These are phyloP conservation scores for Pseudogymnoascus sp. DNA, from an alignment of 2,329 filamentous ascomycete genomes.

Conservation along the genomic window DNA sequence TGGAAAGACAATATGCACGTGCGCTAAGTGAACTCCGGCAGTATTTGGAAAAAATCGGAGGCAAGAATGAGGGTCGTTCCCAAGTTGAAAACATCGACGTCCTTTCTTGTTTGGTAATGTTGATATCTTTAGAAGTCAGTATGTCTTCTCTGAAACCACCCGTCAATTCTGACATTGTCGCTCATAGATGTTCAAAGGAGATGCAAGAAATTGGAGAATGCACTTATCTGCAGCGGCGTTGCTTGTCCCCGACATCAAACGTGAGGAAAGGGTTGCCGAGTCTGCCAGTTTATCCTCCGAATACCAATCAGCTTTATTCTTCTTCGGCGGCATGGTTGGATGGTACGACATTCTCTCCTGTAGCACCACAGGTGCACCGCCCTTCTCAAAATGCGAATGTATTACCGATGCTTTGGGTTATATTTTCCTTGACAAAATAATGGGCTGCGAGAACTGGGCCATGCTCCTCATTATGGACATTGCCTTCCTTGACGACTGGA, in stretches of 20 bases:
- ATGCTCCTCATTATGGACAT: slow-evolving; percentile 43
- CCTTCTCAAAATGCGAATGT: neutral
- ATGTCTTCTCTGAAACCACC: neutral
- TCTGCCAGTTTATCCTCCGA: slow-evolving; percentile 17
- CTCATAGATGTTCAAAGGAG: slow-evolving; percentile 26
- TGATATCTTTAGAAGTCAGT: slow-evolving; percentile 16
- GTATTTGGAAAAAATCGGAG: slow-evolving; percentile 18
- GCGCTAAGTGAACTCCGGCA: slow-evolving; percentile 29
- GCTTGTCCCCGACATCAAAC: slow-evolving; percentile 35
- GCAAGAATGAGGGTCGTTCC: slow-evolving; percentile 39
- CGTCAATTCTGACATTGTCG: neutral
- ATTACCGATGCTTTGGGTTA: slow-evolving; percentile 25
- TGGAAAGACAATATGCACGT: slow-evolving; percentile 27
- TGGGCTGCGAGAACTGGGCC: slow-evolving; percentile 48
- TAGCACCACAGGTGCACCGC: slow-evolving; percentile 31
- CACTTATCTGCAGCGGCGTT: slow-evolving; percentile 42
- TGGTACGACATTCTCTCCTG: slow-evolving; percentile 42
- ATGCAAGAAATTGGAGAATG: slow-evolving; percentile 39
- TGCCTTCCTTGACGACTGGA: slow-evolving; percentile 46
- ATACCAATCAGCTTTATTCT: slow-evolving; percentile 39
- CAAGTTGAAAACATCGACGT: slow-evolving; percentile 44
- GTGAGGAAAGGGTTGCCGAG: slow-evolving; percentile 11
- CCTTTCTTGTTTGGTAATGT: slow-evolving; percentile 20
- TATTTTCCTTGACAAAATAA: slow-evolving; percentile 39
- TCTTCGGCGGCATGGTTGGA: slow-evolving; percentile 39